Evolutionary conservation across 2,329 filamentous ascomycete genomes (phyloP).

Genomic region (Diaporthe ampelina): DNA sequence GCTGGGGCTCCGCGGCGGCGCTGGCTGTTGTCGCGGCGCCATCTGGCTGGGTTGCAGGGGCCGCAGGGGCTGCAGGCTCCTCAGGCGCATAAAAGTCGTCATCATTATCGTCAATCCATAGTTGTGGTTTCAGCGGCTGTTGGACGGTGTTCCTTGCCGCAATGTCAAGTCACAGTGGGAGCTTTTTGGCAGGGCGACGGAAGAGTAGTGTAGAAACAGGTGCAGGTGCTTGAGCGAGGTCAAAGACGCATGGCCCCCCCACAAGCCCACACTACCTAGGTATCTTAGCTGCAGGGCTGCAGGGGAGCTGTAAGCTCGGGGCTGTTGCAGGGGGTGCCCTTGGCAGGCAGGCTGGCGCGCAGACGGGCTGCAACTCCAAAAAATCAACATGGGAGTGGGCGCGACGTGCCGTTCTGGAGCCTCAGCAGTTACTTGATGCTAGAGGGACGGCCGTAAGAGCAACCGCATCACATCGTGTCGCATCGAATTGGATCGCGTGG

Average conservation of each 20-base stretch:
- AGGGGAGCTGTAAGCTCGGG: constrained; percentile 6
- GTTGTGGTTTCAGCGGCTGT: constrained; percentile 43
- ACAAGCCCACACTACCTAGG: neutral
- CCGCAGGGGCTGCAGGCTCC: constrained; percentile 60
- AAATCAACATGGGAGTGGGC: constrained; percentile 10
- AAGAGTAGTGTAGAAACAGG: neutral
- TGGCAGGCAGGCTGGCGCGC: neutral
- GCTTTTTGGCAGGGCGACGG: constrained; percentile 13
- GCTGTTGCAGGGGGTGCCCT: neutral
- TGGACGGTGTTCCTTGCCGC: neutral
- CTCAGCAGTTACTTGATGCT: neutral
- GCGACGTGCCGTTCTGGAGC: neutral
- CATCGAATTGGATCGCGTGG: neutral
- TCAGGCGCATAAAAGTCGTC: constrained; percentile 77
- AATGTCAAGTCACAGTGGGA: neutral
- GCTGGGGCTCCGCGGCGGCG: constrained; percentile 46
- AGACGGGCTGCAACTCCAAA: constrained; percentile 7
- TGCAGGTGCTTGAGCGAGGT: constrained; percentile 2
- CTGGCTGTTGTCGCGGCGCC: constrained; percentile 42
- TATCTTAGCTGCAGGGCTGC: neutral
- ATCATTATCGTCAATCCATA: constrained; percentile 76
- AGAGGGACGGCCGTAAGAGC: neutral
- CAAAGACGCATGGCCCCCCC: constrained; percentile 18
- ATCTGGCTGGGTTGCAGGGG: constrained; percentile 48
- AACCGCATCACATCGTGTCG: neutral